Percentiles rank a stretch among this genome's conserved stretches.
These are phyloP conservation scores for Kluyveromyces sp. DNA, from an alignment of 1,139 yeast genomes.

Conservation along the genomic window DNA sequence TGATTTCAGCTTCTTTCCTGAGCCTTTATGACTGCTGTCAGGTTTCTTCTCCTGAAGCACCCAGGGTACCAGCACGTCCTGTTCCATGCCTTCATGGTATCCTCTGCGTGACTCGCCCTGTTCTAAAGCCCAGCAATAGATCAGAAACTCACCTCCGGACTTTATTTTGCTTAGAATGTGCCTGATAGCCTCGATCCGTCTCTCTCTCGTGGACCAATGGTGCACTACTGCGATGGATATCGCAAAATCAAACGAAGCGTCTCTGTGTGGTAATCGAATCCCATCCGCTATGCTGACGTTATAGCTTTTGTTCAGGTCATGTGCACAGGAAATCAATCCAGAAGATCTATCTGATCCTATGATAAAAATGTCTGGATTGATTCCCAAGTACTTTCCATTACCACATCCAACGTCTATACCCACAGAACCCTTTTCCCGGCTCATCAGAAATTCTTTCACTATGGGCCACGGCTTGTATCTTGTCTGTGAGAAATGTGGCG, in stretches of 20 bases:
- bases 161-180: slow-evolving; percentile 58
- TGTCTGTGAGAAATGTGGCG: slow-evolving; percentile 86
- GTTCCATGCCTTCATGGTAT: slow-evolving; percentile 83
- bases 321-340: slow-evolving; percentile 71
- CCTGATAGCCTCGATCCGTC: slow-evolving; percentile 67
- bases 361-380: slow-evolving; percentile 60
- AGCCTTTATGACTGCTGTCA: background rate
- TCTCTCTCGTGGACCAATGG: slow-evolving; percentile 78
- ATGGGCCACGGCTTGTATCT: slow-evolving; percentile 98
- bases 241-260: slow-evolving; percentile 70
- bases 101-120: slow-evolving; percentile 84
- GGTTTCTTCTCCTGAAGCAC: slow-evolving; percentile 49
- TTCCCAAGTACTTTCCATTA: slow-evolving; percentile 80
- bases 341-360: slow-evolving; percentile 81
- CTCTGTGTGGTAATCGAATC: slow-evolving; percentile 57
- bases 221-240: slow-evolving; percentile 94
- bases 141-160: slow-evolving; percentile 59
- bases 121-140: slow-evolving; percentile 96
- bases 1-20: slow-evolving; percentile 13
- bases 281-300: slow-evolving; percentile 74
- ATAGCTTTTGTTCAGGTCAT: slow-evolving; percentile 36
- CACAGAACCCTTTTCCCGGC: slow-evolving; percentile 38
- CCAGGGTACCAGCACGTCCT: slow-evolving; percentile 95
- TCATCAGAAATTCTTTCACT: slow-evolving; percentile 60
- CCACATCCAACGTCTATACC: slow-evolving; percentile 91